These are phyloP conservation scores for Aspergillus sp. DNA, from an alignment of 2,329 filamentous ascomycete genomes.

Conservation along the genomic window DNA sequence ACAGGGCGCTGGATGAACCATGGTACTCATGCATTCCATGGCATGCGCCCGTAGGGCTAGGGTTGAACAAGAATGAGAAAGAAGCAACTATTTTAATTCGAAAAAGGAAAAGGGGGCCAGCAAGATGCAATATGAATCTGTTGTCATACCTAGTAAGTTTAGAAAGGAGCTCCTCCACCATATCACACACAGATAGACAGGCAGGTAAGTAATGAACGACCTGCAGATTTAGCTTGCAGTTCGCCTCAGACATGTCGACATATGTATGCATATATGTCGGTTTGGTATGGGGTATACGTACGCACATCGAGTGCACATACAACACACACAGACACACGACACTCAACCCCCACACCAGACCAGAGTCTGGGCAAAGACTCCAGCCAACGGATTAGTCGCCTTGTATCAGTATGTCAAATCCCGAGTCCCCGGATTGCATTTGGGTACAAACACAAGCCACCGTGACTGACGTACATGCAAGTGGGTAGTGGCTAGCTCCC, in stretches of 20 bases:
- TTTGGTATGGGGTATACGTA: not conserved
- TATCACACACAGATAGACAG: not conserved
- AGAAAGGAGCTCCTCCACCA: not conserved
- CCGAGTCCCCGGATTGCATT: not conserved
- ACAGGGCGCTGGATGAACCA: not conserved
- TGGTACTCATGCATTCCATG: not conserved
- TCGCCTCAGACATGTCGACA: not conserved
- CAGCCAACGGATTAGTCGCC: not conserved
- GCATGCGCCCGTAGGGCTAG: not conserved
- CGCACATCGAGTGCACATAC: not conserved
- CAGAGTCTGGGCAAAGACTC: not conserved
- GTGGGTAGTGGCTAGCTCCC: not conserved
- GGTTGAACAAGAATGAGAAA: not conserved
- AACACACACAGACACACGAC: conserved; percentile 4
- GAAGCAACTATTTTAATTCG: not conserved
- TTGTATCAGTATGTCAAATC: not conserved
- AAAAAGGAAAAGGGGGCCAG: not conserved
- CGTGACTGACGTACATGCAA: not conserved
- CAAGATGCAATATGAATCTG: not conserved
- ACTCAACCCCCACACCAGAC: not conserved
- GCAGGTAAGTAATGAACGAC: not conserved
- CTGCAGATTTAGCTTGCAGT: not conserved
- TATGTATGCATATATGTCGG: not conserved
- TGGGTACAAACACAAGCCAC: not conserved
- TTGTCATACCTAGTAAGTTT: not conserved